Conservation (phyloP, 805 yeast species). For the Saccharomycopsis javanensis region DNA sequence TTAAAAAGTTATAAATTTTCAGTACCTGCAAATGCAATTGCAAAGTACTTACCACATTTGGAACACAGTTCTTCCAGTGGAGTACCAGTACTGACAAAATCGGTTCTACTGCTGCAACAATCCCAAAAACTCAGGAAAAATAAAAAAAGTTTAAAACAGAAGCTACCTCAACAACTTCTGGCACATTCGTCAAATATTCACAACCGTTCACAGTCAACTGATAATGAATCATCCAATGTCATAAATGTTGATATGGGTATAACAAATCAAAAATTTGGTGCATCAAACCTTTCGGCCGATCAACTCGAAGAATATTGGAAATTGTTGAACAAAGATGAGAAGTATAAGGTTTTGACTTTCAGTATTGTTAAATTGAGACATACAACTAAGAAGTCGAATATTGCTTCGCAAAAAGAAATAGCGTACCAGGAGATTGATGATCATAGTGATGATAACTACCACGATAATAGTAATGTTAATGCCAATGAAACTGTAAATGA, state of each 20-base stretch:
- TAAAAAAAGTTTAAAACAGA: background rate
- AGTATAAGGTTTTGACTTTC: background rate
- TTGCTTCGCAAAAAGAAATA: background rate
- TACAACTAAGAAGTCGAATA: background rate
- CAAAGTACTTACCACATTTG: background rate
- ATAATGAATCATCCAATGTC: background rate
- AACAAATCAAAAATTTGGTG: background rate
- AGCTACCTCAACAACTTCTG: background rate
- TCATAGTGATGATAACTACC: background rate
- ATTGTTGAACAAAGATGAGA: background rate
- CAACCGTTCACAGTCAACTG: background rate
- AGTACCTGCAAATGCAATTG: background rate
- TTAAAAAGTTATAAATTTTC: background rate
- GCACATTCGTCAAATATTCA: background rate
- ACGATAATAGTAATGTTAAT: background rate
- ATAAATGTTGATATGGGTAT: background rate
- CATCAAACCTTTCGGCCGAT: background rate
- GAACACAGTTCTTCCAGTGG: background rate
- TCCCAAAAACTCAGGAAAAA: background rate
- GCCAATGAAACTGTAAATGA: background rate
- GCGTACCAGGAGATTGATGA: background rate
- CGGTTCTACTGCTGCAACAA: background rate
- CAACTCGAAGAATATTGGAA: constrained; percentile 2
- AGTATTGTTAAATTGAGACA: background rate
- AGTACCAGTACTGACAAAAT: background rate